Evolutionary conservation across 108 stramenopile genomes (phyloP).

Genomic region (Epipyxis sp.): DNA sequence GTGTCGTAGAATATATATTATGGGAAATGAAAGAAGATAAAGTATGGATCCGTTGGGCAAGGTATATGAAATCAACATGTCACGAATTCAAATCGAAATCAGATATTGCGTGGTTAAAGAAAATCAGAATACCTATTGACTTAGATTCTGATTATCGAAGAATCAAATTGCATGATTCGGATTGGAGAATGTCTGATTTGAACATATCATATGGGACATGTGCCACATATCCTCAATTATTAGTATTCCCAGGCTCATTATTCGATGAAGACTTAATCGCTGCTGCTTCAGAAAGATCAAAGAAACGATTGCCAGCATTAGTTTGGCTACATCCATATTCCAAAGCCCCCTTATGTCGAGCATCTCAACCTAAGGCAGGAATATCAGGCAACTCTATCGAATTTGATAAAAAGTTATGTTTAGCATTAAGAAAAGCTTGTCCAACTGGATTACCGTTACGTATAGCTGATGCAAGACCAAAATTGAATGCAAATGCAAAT

Average conservation of each 20-base stretch:
- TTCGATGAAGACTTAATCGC: not conserved
- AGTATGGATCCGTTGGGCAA: constrained; percentile 13
- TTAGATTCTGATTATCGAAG: constrained; percentile 1
- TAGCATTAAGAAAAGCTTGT: not conserved
- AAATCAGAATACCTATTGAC: not conserved
- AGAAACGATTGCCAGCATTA: constrained; percentile 43
- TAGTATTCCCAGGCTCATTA: constrained; percentile 5
- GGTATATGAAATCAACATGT: not conserved
- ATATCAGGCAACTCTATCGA: not conserved
- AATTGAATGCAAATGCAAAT: constrained; percentile 34
- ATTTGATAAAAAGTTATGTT: constrained; percentile 26
- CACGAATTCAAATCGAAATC: not conserved
- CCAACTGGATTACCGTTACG: constrained; percentile 21
- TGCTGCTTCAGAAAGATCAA: constrained; percentile 17
- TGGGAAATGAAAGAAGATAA: not conserved
- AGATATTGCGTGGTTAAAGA: constrained; percentile 3
- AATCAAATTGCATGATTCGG: not conserved
- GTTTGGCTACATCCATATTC: constrained; percentile 53
- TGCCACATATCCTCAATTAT: constrained; percentile 1
- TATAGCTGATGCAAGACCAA: constrained; percentile 26
- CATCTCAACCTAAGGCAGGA: constrained; percentile 44
- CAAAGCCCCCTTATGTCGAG: constrained; percentile 45
- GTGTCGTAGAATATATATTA: constrained; percentile 4
- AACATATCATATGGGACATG: constrained; percentile 12
- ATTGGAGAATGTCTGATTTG: constrained; percentile 10